phyloP scores from a whole-genome alignment of 306 rosid species.

The Lathyrus aphaca region DNA sequence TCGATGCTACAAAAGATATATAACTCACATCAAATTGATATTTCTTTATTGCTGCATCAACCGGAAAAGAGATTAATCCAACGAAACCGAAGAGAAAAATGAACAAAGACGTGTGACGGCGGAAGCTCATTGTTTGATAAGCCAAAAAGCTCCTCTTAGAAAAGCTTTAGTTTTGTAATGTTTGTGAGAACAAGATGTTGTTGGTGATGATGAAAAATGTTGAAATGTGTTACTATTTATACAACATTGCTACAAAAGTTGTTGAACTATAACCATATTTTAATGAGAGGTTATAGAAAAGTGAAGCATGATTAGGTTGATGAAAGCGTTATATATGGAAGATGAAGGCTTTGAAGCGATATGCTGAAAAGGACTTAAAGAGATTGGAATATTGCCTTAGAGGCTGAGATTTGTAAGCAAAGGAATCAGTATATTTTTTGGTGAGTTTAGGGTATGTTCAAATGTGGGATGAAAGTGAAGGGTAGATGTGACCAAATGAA shows the following conservation, averaged over 20 bases:
- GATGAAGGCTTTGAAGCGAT: conserved; percentile 70
- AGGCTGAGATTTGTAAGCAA: conserved; percentile 64
- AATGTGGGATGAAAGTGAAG: conserved; percentile 40
- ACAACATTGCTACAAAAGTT: conserved; percentile 29
- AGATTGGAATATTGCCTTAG: conserved; percentile 56
- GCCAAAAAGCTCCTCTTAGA: conserved; percentile 47
- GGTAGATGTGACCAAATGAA: conserved; percentile 35
- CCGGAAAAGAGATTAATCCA: conserved; percentile 56
- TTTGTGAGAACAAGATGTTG: conserved; percentile 34
- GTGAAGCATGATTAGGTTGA: conserved; percentile 49
- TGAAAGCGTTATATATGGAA: conserved; percentile 35
- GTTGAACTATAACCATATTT: conserved; percentile 35
- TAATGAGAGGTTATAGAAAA: conserved; percentile 11
- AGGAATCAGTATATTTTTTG: conserved; percentile 2
- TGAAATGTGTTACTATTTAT: conserved; percentile 41
- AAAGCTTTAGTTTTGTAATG: conserved; percentile 28
- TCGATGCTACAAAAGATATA: neutral
- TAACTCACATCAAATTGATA: conserved; percentile 83
- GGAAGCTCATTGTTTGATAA: conserved; percentile 34
- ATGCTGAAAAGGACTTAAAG: conserved; percentile 62
- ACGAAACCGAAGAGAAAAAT: conserved; percentile 46
- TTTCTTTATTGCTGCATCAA: conserved; percentile 71
- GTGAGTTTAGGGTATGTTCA: conserved; percentile 23
- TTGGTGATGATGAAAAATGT: conserved; percentile 18
- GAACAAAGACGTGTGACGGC: conserved; percentile 23